Percentiles rank a stretch among this genome's conserved stretches.
phyloP scores from a whole-genome alignment of 768 basidiomycete species.

The Astraeus odoratus region DNA sequence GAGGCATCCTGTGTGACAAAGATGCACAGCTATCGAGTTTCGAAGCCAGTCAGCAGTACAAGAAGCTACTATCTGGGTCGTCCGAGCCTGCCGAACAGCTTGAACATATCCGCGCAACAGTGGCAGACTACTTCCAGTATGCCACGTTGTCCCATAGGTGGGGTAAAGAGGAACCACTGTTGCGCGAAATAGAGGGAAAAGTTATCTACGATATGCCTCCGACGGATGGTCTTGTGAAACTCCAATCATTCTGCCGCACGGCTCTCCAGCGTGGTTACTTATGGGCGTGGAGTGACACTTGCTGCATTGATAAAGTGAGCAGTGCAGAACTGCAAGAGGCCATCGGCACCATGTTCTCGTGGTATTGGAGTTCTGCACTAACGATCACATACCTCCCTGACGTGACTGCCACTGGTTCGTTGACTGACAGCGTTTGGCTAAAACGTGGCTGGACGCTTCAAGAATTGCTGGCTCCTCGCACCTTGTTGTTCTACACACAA shows the following conservation, averaged over 20 bases:
- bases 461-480: conserved; percentile 2
- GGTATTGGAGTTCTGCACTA: conserved; percentile 1
- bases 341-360: conserved; percentile 2
- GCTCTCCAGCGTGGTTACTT: neutral
- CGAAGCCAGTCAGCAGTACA: neutral
- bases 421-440: conserved; percentile 1
- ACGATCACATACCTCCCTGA: conserved; percentile 3
- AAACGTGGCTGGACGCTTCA: conserved; percentile 5
- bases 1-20: neutral
- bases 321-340: neutral
- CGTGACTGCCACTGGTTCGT: neutral
- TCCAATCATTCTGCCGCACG: neutral
- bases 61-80: neutral
- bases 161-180: conserved; percentile 1
- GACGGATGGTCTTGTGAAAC: neutral
- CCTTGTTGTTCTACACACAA: neutral
- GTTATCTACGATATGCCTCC: neutral
- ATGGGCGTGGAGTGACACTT: conserved; percentile 6
- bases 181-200: neutral
- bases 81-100: neutral
- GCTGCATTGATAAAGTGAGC: conserved; percentile 4
- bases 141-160: conserved; percentile 4
- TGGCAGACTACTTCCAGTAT: neutral
- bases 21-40: neutral
- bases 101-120: neutral